phyloP scores from a whole-genome alignment of 441 rosid genomes.

The Gossypium lobatum region DNA sequence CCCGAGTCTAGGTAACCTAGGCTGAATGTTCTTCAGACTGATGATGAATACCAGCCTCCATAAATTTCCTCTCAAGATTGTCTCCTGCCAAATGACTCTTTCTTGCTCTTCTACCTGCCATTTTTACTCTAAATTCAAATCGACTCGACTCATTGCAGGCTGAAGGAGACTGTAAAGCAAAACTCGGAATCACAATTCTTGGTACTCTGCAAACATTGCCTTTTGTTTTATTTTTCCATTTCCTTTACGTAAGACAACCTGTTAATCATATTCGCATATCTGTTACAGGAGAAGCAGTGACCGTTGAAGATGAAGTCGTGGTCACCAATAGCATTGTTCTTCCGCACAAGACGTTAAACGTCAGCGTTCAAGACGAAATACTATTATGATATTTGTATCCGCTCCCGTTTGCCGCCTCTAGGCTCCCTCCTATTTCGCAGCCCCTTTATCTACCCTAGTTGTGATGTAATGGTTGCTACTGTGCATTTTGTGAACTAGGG shows the following conservation, averaged over 20 bases:
- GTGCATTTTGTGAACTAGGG: background rate
- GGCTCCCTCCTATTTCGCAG: background rate
- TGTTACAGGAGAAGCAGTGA: slow-evolving; percentile 72
- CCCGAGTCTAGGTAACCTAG: background rate
- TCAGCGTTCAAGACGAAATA: slow-evolving; percentile 83
- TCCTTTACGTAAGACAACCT: background rate
- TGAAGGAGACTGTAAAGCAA: slow-evolving; percentile 70
- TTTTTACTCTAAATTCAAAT: slow-evolving; percentile 9
- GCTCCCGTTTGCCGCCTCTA: background rate
- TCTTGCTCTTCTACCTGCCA: background rate
- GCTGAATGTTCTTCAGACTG: background rate
- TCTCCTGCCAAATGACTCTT: background rate
- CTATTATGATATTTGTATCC: slow-evolving; percentile 37
- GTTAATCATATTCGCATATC: background rate
- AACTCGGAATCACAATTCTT: slow-evolving; percentile 84
- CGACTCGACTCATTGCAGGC: slow-evolving; percentile 40
- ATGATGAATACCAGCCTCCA: no score
- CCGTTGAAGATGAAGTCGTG: slow-evolving; percentile 75
- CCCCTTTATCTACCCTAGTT: background rate
- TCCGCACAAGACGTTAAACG: slow-evolving; percentile 80
- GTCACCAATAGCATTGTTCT: slow-evolving; percentile 84
- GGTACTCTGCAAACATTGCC: slow-evolving; percentile 35
- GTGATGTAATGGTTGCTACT: background rate
- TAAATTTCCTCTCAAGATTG: no score
- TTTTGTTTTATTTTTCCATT: background rate